These are phyloP conservation scores for Nigrospora sphaerica DNA, from an alignment of 2,329 filamentous ascomycete genomes.

Conservation along the genomic window DNA sequence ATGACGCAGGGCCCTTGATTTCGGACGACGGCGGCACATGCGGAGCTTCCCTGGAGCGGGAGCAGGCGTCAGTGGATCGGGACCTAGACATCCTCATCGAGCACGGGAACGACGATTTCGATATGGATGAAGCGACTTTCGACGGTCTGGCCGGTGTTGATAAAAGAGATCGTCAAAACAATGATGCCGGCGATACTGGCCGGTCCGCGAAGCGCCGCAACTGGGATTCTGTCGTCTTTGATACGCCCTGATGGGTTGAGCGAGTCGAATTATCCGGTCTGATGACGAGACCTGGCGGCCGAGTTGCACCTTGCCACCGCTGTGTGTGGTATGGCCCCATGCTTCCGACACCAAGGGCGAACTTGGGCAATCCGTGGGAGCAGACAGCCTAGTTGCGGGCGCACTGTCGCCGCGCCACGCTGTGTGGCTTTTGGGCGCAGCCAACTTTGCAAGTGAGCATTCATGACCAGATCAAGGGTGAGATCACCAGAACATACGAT, in stretches of 20 bases:
- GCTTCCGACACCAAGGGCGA: too few species aligned
- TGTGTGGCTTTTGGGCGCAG: too few species aligned
- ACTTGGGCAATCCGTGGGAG: too few species aligned
- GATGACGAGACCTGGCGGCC: too few species aligned
- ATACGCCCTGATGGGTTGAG: neutral
- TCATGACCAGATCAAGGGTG: too few species aligned
- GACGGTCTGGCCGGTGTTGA: neutral
- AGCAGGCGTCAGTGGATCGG: conserved; percentile 15
- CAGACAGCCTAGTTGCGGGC: too few species aligned
- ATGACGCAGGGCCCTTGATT: conserved; percentile 34
- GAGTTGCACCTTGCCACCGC: too few species aligned
- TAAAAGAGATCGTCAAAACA: conserved; percentile 1
- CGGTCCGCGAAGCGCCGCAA: conserved; percentile 5
- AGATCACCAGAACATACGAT: too few species aligned
- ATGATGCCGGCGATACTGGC: conserved; percentile 1
- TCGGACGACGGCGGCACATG: conserved; percentile 5
- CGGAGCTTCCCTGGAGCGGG: conserved; percentile 7
- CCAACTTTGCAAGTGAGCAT: too few species aligned
- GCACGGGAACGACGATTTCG: conserved; percentile 12
- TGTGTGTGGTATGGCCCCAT: too few species aligned
- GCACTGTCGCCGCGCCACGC: too few species aligned
- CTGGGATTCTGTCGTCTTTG: conserved; percentile 7
- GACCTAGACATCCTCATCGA: conserved; percentile 23
- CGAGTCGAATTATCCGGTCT: too few species aligned
- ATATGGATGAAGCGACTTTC: conserved; percentile 12